Percentiles rank a stretch among this genome's conserved stretches.
Conservation (phyloP, 345 rosid species). For the Erucastrum elatum region DNA sequence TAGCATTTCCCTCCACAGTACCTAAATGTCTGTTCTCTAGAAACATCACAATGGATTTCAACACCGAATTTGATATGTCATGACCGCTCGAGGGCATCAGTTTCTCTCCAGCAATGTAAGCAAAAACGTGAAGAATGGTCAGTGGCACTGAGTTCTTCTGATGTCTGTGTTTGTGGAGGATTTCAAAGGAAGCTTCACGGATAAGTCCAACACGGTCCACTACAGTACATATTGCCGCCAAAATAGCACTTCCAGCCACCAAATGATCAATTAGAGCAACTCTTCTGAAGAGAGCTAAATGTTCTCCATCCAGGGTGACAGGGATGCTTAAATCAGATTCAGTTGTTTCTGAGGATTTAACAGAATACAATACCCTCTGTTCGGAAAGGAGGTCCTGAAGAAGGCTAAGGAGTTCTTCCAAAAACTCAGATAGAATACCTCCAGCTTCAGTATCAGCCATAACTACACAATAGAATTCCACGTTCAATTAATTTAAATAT, state of each 20-base stretch:
- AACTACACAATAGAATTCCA: constrained; percentile 45
- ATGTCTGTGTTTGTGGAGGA: constrained; percentile 38
- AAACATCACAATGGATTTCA: constrained; percentile 57
- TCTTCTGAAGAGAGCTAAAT: constrained; percentile 40
- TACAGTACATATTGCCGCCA: constrained; percentile 65
- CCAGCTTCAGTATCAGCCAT: constrained; percentile 54
- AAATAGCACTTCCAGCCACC: constrained; percentile 66
- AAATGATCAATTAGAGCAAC: constrained; percentile 58
- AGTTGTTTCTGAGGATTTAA: constrained; percentile 38
- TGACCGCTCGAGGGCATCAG: constrained; percentile 41
- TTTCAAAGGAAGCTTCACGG: constrained; percentile 61
- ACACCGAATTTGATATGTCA: constrained; percentile 45
- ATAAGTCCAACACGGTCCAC: constrained; percentile 44
- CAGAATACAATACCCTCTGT: constrained; percentile 46
- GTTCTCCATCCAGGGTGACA: constrained; percentile 45
- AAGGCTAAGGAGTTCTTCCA: constrained; percentile 60
- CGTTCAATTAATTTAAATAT: constrained; percentile 6
- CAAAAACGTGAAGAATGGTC: constrained; percentile 73
- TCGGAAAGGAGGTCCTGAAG: constrained; percentile 59
- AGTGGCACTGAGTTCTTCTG: constrained; percentile 49
- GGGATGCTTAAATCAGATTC: constrained; percentile 40
- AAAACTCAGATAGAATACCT: constrained; percentile 44
- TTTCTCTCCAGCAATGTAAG: constrained; percentile 57
- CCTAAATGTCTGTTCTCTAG: constrained; percentile 45
- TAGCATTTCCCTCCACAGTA: constrained; percentile 12